phyloP scores from a whole-genome alignment of 371 early-diverging fungal genomes.

The Globomyces sp. region DNA sequence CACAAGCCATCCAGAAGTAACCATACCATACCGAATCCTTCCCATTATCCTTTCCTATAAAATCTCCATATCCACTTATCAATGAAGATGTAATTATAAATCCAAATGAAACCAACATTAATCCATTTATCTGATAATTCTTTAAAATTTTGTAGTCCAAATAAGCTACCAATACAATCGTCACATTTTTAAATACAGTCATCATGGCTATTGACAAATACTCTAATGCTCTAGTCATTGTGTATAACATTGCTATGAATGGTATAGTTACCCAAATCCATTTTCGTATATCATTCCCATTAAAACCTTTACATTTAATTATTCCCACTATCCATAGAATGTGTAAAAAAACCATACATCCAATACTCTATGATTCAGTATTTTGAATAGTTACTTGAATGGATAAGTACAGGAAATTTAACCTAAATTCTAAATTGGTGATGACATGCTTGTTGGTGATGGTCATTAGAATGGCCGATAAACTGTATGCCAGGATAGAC shows the following conservation, averaged over 20 bases:
- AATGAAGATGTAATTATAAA: conserved; percentile 95
- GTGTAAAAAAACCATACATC: too few species aligned
- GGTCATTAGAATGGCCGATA: conserved; percentile 92
- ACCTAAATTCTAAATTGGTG: conserved; percentile 78
- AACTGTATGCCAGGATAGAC: conserved; percentile 83
- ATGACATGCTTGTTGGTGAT: conserved; percentile 96
- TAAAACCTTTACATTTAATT: conserved; percentile 57
- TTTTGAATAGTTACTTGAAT: conserved; percentile 60
- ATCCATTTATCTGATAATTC: conserved; percentile 61
- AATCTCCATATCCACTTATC: conserved; percentile 70
- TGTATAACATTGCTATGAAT: conserved; percentile 96
- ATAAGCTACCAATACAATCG: conserved; percentile 95
- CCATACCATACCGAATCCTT: too few species aligned
- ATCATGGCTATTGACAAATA: conserved; percentile 93
- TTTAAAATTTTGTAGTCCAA: conserved; percentile 82
- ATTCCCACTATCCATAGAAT: too few species aligned
- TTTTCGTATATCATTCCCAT: conserved; percentile 58
- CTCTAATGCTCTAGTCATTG: conserved; percentile 91
- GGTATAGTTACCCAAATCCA: conserved; percentile 90
- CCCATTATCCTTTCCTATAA: conserved; percentile 18
- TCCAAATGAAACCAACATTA: conserved; percentile 81
- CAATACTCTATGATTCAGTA: not conserved
- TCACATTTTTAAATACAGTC: conserved; percentile 98
- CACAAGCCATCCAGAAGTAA: conserved; percentile 88
- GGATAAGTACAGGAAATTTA: conserved; percentile 87